These are phyloP conservation scores for Teratosphaeria epicoccoides DNA, from an alignment of 2,329 filamentous ascomycete species.

Conservation along the genomic window DNA sequence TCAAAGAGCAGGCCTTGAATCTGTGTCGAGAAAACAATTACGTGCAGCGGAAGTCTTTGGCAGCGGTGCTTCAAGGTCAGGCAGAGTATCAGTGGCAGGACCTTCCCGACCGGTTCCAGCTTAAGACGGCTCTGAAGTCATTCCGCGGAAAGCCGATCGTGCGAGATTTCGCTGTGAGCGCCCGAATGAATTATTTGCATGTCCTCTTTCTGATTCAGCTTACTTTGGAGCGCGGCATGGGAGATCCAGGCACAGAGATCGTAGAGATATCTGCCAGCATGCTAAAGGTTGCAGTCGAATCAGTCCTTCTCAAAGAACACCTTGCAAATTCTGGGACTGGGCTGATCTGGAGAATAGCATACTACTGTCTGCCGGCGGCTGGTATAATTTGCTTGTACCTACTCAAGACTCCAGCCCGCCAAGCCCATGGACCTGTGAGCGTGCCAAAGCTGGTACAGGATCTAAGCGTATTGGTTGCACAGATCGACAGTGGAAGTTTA, in stretches of 20 bases:
- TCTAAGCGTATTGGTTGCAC: background rate
- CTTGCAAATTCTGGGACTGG: background rate
- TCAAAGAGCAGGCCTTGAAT: background rate
- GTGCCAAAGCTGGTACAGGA: background rate
- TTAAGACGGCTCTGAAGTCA: background rate
- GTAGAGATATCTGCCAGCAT: background rate
- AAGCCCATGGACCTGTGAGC: background rate
- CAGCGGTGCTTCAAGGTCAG: background rate
- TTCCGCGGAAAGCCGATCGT: background rate
- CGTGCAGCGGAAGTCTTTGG: background rate
- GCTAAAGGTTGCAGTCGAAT: background rate
- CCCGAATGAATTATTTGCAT: background rate
- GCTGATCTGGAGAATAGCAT: background rate
- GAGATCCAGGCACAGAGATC: background rate
- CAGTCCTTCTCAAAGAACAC: background rate
- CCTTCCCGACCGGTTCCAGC: background rate
- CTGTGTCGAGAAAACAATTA: background rate
- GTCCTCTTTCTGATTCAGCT: background rate
- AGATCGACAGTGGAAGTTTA: background rate
- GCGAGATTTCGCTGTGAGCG: background rate
- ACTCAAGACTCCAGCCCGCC: background rate
- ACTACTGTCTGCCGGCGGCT: background rate
- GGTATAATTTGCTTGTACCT: background rate
- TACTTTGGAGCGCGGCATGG: background rate
- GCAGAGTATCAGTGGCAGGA: background rate